A percentile compares a stretch with the other conserved stretches of the same genome.
Conservation (phyloP, 2,329 filamentous ascomycete genomes). For the Aspergillus neotritici region DNA sequence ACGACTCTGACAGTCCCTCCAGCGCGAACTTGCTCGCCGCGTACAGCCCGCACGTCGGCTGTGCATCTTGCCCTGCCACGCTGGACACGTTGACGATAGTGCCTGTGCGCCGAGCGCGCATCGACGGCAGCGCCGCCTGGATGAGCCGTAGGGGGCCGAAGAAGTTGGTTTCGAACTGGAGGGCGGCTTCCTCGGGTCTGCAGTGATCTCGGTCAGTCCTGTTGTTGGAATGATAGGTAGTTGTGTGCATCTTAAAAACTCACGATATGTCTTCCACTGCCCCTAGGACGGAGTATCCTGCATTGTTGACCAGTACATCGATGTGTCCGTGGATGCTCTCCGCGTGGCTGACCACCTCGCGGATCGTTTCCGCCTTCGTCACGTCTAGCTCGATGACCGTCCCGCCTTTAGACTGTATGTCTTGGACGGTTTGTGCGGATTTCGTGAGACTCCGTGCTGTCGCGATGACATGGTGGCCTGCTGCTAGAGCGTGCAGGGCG, state of each 20-base stretch:
- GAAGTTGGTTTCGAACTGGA: slow-evolving; percentile 36
- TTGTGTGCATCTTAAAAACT: background rate
- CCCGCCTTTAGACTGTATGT: slow-evolving; percentile 7
- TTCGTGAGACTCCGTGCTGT: slow-evolving; percentile 40
- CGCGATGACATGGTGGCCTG: slow-evolving; percentile 49
- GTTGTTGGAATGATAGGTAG: background rate
- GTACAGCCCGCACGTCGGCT: slow-evolving; percentile 34
- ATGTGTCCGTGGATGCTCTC: slow-evolving; percentile 6
- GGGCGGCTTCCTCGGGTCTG: slow-evolving; percentile 14
- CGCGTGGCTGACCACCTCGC: background rate
- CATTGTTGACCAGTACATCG: slow-evolving; percentile 13
- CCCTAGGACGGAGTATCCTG: slow-evolving; percentile 16
- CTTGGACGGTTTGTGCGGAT: slow-evolving; percentile 1
- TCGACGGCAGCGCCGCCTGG: slow-evolving; percentile 33
- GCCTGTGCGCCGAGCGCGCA: slow-evolving; percentile 32
- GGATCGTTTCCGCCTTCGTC: slow-evolving; percentile 6
- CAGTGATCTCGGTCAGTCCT: background rate
- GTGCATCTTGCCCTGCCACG: slow-evolving; percentile 42
- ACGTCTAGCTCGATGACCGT: slow-evolving; percentile 9
- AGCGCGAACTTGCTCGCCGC: slow-evolving; percentile 39
- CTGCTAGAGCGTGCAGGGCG: slow-evolving; percentile 39
- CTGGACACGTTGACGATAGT: slow-evolving; percentile 46
- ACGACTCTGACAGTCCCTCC: slow-evolving; percentile 36
- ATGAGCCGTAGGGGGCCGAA: slow-evolving; percentile 38
- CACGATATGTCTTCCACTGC: slow-evolving; percentile 19